Evolutionary conservation across 306 rosid species (phyloP).

Genomic region (Citrullus mucosospermus): DNA sequence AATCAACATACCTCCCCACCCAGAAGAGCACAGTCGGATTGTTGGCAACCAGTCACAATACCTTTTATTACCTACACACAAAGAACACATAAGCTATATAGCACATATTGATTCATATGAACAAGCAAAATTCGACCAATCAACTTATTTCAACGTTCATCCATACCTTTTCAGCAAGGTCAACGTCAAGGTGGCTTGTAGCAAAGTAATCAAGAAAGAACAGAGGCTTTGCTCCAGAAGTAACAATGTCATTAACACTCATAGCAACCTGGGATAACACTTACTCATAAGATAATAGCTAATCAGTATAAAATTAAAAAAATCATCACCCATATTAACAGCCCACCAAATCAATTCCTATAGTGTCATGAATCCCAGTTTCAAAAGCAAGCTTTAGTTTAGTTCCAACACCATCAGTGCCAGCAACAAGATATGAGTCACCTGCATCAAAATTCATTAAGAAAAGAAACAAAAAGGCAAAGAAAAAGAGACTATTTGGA

Average conservation of each 20-base stretch:
- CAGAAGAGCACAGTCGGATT: slow-evolving; percentile 71
- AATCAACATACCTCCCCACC: slow-evolving; percentile 82
- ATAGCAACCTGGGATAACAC: slow-evolving; percentile 62
- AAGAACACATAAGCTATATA: not conserved
- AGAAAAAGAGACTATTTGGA: not conserved
- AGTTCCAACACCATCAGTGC: slow-evolving; percentile 93
- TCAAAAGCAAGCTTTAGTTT: slow-evolving; percentile 83
- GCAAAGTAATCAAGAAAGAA: slow-evolving; percentile 96
- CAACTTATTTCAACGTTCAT: not conserved
- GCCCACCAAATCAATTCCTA: slow-evolving; percentile 86
- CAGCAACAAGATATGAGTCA: slow-evolving; percentile 81
- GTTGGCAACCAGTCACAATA: slow-evolving; percentile 78
- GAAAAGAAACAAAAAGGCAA: not conserved
- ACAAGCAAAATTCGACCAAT: not conserved
- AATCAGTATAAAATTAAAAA: not conserved
- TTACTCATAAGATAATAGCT: not conserved
- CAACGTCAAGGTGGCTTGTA: slow-evolving; percentile 79
- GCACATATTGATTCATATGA: not conserved
- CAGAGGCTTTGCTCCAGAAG: slow-evolving; percentile 88
- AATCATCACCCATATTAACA: not conserved
- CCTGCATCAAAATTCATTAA: slow-evolving; percentile 27
- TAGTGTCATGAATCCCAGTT: slow-evolving; percentile 80
- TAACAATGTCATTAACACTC: slow-evolving; percentile 91
- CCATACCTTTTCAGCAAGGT: slow-evolving; percentile 75
- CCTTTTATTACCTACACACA: slow-evolving; percentile 69